Base-by-base conservation (phyloP, 495 filamentous ascomycete genomes). In the Extremus antarcticus region DNA sequence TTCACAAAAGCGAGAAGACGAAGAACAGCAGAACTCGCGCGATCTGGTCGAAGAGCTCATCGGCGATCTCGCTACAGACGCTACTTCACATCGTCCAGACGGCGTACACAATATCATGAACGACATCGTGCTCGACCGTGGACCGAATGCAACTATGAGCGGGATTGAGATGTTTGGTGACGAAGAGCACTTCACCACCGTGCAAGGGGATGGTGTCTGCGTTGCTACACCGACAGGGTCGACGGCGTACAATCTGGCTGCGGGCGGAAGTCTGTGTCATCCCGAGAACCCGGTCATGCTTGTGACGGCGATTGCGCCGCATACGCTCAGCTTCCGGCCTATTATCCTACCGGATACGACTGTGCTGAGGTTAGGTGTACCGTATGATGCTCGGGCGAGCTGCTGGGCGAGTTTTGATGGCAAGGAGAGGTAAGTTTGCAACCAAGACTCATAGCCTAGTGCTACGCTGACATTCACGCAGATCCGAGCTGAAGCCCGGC, bases 401-500 rank as follows among this genome's bases (percentile, higher is more conserved):
- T 89, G 84, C 47, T 98, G 94, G 94, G 94, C 90, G 38, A 94
- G 89, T 67, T 98, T 98, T 70, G 92, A 98, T 66, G 92, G 92
- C 10, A 81, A 88, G 64, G 87, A 94, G 68, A 81, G 88, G 78
- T 79, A 56, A 35, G 29, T 35, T 13, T 55, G 62, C 55, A 20
- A n/a, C n/a, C n/a, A n/a, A n/a, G n/a, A n/a, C n/a, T n/a, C n/a
- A n/a, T n/a, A n/a, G n/a, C n/a, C n/a, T n/a, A n/a, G n/a, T n/a
- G n/a, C n/a, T n/a, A n/a, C n/a, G 19, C 15, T 55, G 21, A 41
- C 43, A 24, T 29, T 13, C 11, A 20, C 15, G 8, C 56, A 80
- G 82, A 59, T 73, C 95, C 41, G 92, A 97, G 73, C 71, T 98
- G 53, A 71, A 75, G 43, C 88, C 89, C 0, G 92, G 92, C 8